Conservation (phyloP, 495 filamentous ascomycete species). For the Daldinia bambusicola region DNA sequence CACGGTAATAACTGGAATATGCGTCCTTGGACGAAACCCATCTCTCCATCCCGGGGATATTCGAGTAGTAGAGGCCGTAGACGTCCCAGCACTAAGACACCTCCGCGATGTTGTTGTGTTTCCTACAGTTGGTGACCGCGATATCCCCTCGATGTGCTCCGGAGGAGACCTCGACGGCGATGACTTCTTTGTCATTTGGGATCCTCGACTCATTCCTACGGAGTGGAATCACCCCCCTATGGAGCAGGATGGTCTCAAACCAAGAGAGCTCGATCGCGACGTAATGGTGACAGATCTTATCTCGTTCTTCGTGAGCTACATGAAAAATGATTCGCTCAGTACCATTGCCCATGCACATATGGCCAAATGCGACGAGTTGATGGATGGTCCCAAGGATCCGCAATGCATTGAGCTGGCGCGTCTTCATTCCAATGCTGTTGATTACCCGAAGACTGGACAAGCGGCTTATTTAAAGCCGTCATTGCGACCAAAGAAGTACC, state of each 20-base stretch:
- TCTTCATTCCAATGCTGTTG: conserved; percentile 90
- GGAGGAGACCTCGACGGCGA: conserved; percentile 97
- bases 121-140: conserved; percentile 82
- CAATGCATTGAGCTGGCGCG: conserved; percentile 80
- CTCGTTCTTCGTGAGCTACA: conserved; percentile 89
- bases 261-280: conserved; percentile 60
- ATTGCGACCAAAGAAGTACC: conserved; percentile 71
- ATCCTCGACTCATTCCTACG: conserved; percentile 74
- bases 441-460: conserved; percentile 90
- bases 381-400: conserved; percentile 70
- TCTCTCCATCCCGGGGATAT: conserved; percentile 95
- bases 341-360: conserved; percentile 86
- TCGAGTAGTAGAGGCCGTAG: conserved; percentile 85
- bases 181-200: conserved; percentile 96
- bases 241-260: conserved; percentile 69
- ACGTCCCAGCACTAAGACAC: conserved; percentile 75
- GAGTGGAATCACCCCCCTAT: conserved; percentile 79
- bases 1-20: conserved; percentile 78
- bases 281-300: conserved; percentile 77
- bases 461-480: conserved; percentile 72
- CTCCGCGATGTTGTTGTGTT: conserved; percentile 88
- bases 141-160: conserved; percentile 92
- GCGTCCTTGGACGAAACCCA: conserved; percentile 89
- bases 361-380: conserved; percentile 74
- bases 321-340: conserved; percentile 88